Percentiles rank a stretch among this genome's conserved stretches.
These are phyloP conservation scores for Lactifluus echinatus DNA, from an alignment of 768 basidiomycete genomes.

Conservation along the genomic window DNA sequence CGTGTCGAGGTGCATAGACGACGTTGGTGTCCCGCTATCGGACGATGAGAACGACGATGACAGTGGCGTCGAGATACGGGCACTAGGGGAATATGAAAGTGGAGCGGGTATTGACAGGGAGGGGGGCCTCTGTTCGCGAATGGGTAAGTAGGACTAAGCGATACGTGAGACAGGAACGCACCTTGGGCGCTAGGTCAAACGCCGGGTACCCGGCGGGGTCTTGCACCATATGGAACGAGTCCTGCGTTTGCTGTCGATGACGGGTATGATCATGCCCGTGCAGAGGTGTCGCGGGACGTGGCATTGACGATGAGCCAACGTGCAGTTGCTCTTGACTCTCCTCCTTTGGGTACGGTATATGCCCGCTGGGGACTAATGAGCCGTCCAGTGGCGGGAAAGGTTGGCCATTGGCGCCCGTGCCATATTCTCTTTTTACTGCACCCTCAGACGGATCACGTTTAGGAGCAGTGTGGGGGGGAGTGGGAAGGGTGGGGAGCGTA, in stretches of 20 bases:
- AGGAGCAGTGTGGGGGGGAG: background rate
- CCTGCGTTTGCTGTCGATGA: background rate
- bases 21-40: constrained; percentile 12
- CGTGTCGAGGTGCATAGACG: constrained; percentile 4
- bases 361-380: background rate
- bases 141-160: constrained; percentile 5
- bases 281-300: background rate
- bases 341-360: constrained; percentile 2
- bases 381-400: constrained; percentile 1
- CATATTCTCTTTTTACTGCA: constrained; percentile 9
- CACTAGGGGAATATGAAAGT: background rate
- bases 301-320: background rate
- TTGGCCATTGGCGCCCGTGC: background rate
- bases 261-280: background rate
- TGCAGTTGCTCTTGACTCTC: background rate
- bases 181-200: constrained; percentile 8
- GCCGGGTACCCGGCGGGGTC: constrained; percentile 13
- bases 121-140: constrained; percentile 1
- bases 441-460: background rate
- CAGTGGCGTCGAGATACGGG: background rate
- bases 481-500: constrained; percentile 3
- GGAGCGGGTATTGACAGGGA: constrained; percentile 3
- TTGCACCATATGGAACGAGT: constrained; percentile 12
- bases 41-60: constrained; percentile 14
- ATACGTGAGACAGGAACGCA: constrained; percentile 9